Percentiles rank a stretch among this genome's conserved stretches.
These are phyloP conservation scores for Ambrosia trifida DNA, from an alignment of 129 eudicot genomes.

Conservation along the genomic window DNA sequence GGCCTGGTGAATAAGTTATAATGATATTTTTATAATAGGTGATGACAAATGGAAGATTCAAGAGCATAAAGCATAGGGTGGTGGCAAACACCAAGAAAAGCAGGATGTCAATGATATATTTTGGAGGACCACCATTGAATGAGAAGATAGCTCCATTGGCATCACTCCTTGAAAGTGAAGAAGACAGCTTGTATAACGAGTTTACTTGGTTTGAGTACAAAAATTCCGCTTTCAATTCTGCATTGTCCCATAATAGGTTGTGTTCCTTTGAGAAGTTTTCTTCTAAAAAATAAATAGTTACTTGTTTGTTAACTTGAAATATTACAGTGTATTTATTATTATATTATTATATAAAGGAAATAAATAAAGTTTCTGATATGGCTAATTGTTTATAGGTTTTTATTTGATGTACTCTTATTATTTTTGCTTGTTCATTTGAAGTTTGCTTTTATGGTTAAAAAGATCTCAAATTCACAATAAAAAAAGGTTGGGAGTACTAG, in stretches of 20 bases:
- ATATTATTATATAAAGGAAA: neutral
- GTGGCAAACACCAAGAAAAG: slow-evolving; percentile 64
- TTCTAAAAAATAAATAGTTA: slow-evolving; percentile 7
- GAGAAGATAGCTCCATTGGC: slow-evolving; percentile 91
- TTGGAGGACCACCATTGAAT: slow-evolving; percentile 93
- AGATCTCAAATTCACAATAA: no score
- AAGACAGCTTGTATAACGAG: slow-evolving; percentile 85
- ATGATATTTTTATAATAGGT: slow-evolving; percentile 53
- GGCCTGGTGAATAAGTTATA: neutral
- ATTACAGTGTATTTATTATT: neutral
- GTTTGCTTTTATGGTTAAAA: no score
- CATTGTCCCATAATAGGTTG: slow-evolving; percentile 75
- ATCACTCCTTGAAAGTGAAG: slow-evolving; percentile 61
- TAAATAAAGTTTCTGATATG: neutral
- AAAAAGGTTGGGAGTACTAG: no score
- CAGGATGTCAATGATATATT: slow-evolving; percentile 87
- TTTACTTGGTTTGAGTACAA: slow-evolving; percentile 95
- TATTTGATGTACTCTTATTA: neutral
- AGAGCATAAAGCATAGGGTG: slow-evolving; percentile 85
- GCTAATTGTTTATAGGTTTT: neutral
- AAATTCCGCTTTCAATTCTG: slow-evolving; percentile 55
- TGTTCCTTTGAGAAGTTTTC: slow-evolving; percentile 58
- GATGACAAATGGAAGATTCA: slow-evolving; percentile 92
- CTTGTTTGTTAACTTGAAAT: neutral
- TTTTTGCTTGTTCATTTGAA: no score